These are phyloP conservation scores for Gnetum montanum DNA, from an alignment of 75 land plant genomes.

Conservation along the genomic window DNA sequence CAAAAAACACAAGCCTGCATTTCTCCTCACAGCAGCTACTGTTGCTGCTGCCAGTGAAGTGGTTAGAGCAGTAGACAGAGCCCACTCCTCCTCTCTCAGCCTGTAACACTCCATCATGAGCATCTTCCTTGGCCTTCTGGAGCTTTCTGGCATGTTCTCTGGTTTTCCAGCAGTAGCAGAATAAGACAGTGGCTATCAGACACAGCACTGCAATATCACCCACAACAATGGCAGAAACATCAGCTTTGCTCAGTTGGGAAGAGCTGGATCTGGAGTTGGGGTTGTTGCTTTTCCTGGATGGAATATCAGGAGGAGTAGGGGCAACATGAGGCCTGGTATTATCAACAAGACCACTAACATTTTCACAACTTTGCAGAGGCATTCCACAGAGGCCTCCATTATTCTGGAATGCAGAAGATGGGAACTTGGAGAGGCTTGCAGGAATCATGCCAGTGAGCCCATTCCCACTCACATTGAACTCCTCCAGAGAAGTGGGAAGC, in stretches of 20 bases:
- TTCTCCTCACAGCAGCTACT: conserved; percentile 12
- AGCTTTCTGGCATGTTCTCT: not conserved
- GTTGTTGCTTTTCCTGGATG: conserved; percentile 1
- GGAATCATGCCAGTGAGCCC: conserved; percentile 17
- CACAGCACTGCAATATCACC: conserved; percentile 44
- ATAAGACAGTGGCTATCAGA: conserved; percentile 23
- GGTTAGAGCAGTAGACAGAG: conserved; percentile 1
- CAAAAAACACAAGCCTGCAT: conserved; percentile 52
- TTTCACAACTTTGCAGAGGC: conserved; percentile 12
- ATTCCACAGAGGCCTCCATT: conserved; percentile 23
- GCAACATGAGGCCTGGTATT: not conserved
- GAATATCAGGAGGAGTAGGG: conserved; percentile 7
- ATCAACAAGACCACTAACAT: not conserved
- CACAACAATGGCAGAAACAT: conserved; percentile 55
- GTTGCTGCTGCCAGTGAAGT: not conserved
- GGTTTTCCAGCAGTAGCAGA: conserved; percentile 46
- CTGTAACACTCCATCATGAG: too few relatives aligned
- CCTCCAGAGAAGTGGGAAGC: conserved; percentile 6
- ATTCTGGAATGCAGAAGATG: conserved; percentile 21
- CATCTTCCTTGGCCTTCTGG: not conserved
- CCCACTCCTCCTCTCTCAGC: conserved; percentile 11
- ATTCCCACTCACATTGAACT: conserved; percentile 11
- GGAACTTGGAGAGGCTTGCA: conserved; percentile 11
- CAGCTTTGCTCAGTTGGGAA: conserved; percentile 36
- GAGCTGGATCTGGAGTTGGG: too few relatives aligned